phyloP scores from a whole-genome alignment of 257 asterid genomes.

The Gynochthodes officinalis region DNA sequence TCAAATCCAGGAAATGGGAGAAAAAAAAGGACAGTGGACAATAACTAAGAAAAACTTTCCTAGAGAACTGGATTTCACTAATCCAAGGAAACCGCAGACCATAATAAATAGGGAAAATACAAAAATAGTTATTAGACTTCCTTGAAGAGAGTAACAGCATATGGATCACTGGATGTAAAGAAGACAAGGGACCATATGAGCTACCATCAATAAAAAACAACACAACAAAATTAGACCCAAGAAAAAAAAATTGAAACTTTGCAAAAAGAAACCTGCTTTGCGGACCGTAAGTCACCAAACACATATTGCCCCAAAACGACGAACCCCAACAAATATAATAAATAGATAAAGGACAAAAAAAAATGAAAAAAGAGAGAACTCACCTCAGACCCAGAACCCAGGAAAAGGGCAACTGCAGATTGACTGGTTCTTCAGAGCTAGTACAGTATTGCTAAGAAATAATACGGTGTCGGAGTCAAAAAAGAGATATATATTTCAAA shows the following conservation, averaged over 20 bases:
- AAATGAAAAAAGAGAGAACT: neutral
- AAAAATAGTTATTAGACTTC: too few species aligned
- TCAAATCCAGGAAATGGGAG: too few species aligned
- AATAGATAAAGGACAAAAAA: neutral
- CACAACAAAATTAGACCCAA: neutral
- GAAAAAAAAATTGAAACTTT: neutral
- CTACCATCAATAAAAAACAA: neutral
- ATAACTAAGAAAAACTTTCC: neutral
- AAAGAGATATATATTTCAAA: neutral
- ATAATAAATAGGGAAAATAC: neutral
- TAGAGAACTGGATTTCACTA: too few species aligned
- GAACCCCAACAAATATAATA: neutral
- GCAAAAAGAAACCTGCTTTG: neutral
- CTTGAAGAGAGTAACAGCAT: too few species aligned
- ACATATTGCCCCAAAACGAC: neutral
- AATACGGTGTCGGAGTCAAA: too few species aligned
- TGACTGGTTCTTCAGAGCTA: neutral
- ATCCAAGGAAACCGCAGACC: neutral
- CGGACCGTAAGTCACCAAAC: too few species aligned
- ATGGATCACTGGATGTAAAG: too few species aligned
- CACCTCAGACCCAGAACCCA: conserved; percentile 1
- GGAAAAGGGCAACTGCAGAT: neutral
- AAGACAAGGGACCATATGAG: neutral
- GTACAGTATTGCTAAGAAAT: neutral
- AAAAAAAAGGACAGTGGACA: too few species aligned